phyloP scores from a whole-genome alignment of 371 early-diverging fungal genomes.

The Ecytonucleospora hepatopenaei region DNA sequence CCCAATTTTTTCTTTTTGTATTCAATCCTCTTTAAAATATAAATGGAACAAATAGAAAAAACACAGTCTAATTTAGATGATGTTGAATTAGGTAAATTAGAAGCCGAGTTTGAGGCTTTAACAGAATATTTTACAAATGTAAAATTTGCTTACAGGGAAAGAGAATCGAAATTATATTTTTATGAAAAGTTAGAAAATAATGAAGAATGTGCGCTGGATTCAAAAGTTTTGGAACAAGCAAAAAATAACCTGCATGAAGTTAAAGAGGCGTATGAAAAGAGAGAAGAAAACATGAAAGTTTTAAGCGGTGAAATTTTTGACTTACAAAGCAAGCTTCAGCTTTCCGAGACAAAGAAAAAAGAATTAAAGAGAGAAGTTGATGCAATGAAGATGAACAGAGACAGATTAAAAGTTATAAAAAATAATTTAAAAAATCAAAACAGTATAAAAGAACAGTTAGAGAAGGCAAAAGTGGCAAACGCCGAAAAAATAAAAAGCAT shows the following conservation, averaged over 20 bases:
- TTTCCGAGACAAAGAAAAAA: slow-evolving; percentile 1
- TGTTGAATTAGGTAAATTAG: too few species aligned
- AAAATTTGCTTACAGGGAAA: slow-evolving; percentile 49
- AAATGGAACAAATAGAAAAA: too few species aligned
- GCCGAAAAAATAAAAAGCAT: slow-evolving; percentile 1
- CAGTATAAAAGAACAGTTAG: slow-evolving; percentile 17
- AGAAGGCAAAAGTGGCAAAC: slow-evolving; percentile 15
- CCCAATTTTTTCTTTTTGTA: too few species aligned
- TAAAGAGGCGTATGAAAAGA: slow-evolving; percentile 31
- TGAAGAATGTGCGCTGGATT: background rate
- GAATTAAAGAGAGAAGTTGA: slow-evolving; percentile 7
- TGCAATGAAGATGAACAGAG: slow-evolving; percentile 2
- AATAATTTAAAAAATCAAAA: slow-evolving; percentile 18
- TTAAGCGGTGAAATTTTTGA: slow-evolving; percentile 19
- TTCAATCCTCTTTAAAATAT: too few species aligned
- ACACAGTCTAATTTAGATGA: too few species aligned
- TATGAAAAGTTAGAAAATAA: slow-evolving; percentile 26
- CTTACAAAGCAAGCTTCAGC: background rate
- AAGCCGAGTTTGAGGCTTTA: slow-evolving; percentile 44
- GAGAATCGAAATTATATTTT: slow-evolving; percentile 41
- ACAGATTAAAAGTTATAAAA: slow-evolving; percentile 11
- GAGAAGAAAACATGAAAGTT: slow-evolving; percentile 27
- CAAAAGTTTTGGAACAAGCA: slow-evolving; percentile 16
- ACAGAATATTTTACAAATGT: slow-evolving; percentile 50
- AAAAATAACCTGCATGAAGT: slow-evolving; percentile 39